Conservation (phyloP, 2,329 filamentous ascomycete genomes). For the Cladosporium sp. region DNA sequence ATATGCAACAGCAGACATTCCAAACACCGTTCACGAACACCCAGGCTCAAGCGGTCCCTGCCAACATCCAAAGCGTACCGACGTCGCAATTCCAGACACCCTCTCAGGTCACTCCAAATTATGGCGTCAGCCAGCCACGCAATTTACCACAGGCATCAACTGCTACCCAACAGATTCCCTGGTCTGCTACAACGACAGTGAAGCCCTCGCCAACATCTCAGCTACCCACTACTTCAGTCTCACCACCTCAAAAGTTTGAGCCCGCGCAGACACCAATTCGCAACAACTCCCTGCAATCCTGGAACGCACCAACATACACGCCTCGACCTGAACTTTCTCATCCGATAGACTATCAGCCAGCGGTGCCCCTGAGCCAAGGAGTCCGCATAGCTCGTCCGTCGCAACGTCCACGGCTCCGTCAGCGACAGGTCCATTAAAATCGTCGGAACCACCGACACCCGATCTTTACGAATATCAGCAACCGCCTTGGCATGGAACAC, state of each 20-base stretch:
- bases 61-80: background rate
- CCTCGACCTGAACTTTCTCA: slow-evolving; percentile 20
- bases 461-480: slow-evolving; percentile 27
- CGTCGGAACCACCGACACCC: slow-evolving; percentile 7
- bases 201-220: background rate
- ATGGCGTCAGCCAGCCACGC: background rate
- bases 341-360: slow-evolving; percentile 20
- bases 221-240: background rate
- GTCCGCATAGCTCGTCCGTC: background rate
- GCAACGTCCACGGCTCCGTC: background rate
- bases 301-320: slow-evolving; percentile 18
- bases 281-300: slow-evolving; percentile 12
- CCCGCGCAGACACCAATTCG: slow-evolving; percentile 12
- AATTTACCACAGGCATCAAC: background rate
- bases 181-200: background rate
- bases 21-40: background rate
- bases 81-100: slow-evolving; percentile 7
- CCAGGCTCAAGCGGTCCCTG: background rate
- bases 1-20: slow-evolving; percentile 5
- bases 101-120: background rate
- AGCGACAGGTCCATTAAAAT: background rate
- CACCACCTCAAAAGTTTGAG: slow-evolving; percentile 4
- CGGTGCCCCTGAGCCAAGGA: background rate
- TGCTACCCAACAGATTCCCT: background rate
- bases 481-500: slow-evolving; percentile 6